phyloP scores from a whole-genome alignment of 108 stramenopile species.

The Cylindrotheca closterium region DNA sequence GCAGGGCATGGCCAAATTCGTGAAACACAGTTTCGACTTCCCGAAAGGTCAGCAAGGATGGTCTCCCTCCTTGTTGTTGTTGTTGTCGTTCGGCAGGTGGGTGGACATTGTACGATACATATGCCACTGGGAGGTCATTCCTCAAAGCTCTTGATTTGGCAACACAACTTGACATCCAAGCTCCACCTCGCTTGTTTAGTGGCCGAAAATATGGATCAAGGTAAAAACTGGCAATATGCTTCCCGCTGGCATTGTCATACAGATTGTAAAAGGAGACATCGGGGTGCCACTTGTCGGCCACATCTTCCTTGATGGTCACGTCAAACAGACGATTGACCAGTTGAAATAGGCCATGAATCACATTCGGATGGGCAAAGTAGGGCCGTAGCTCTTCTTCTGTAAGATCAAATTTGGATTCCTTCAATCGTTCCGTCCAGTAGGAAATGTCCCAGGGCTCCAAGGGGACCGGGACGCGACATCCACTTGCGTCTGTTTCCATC shows the following conservation, averaged over 20 bases:
- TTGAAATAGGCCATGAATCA: slow-evolving; percentile 86
- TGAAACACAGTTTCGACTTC: slow-evolving; percentile 98
- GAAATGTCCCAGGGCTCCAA: slow-evolving; percentile 84
- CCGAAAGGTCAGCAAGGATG: slow-evolving; percentile 94
- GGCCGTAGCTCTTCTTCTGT: slow-evolving; percentile 93
- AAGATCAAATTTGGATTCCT: slow-evolving; percentile 86
- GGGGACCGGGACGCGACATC: too few species aligned
- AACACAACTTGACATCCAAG: slow-evolving; percentile 90
- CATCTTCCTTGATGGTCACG: slow-evolving; percentile 76
- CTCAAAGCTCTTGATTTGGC: slow-evolving; percentile 75
- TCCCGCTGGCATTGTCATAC: slow-evolving; percentile 43
- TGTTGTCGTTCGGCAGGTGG: slow-evolving; percentile 85
- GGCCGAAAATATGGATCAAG: slow-evolving; percentile 93
- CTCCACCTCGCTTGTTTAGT: slow-evolving; percentile 92
- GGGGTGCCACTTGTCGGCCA: slow-evolving; percentile 88
- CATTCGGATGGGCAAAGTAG: slow-evolving; percentile 87
- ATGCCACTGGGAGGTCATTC: slow-evolving; percentile 85
- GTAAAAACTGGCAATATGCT: slow-evolving; percentile 90
- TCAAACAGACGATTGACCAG: slow-evolving; percentile 84
- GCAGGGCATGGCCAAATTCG: slow-evolving; percentile 89
- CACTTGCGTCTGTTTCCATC: slow-evolving; percentile 15
- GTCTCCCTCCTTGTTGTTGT: too few species aligned
- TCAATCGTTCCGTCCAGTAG: slow-evolving; percentile 85
- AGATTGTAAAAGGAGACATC: slow-evolving; percentile 92
- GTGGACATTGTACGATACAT: slow-evolving; percentile 94